phyloP scores from a whole-genome alignment of 2,329 filamentous ascomycete genomes.

The Trichothecium sympodiale region DNA sequence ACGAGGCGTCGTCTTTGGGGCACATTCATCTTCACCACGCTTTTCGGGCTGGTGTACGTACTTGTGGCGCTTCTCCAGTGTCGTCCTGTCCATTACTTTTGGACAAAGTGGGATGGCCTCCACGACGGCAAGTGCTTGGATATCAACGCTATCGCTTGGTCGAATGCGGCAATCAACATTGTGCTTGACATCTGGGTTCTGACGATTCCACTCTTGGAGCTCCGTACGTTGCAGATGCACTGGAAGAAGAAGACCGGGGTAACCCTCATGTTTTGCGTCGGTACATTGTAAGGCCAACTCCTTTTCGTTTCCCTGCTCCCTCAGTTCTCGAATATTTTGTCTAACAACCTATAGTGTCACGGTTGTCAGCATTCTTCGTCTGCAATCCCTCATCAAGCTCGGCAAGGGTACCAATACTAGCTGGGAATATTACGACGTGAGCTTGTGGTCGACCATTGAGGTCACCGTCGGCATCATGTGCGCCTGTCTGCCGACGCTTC shows the following conservation, averaged over 20 bases:
- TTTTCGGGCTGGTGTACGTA: slow-evolving; percentile 25
- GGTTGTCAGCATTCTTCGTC: slow-evolving; percentile 12
- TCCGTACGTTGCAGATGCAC: slow-evolving; percentile 24
- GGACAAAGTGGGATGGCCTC: slow-evolving; percentile 38
- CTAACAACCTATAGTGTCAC: no score
- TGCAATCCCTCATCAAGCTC: slow-evolving; percentile 8
- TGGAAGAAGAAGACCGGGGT: slow-evolving; percentile 32
- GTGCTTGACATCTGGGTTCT: slow-evolving; percentile 35
- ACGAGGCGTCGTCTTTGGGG: slow-evolving; percentile 25
- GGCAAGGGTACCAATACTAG: slow-evolving; percentile 8
- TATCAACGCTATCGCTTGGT: slow-evolving; percentile 32
- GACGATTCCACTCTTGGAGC: slow-evolving; percentile 29
- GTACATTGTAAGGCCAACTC: slow-evolving; percentile 26
- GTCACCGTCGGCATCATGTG: slow-evolving; percentile 13
- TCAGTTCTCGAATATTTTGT: no score
- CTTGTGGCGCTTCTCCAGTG: slow-evolving; percentile 33
- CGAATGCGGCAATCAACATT: slow-evolving; percentile 36
- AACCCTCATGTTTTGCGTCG: slow-evolving; percentile 32
- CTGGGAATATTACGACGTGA: slow-evolving; percentile 7
- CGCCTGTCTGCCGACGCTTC: slow-evolving; percentile 12
- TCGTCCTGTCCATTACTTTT: slow-evolving; percentile 33
- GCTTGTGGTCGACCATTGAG: slow-evolving; percentile 13
- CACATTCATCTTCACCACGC: slow-evolving; percentile 22
- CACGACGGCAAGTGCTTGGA: slow-evolving; percentile 32
- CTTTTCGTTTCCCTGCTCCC: no score